Base-by-base conservation (phyloP, 2,329 filamentous ascomycete genomes). In the Epichloe elymi region DNA sequence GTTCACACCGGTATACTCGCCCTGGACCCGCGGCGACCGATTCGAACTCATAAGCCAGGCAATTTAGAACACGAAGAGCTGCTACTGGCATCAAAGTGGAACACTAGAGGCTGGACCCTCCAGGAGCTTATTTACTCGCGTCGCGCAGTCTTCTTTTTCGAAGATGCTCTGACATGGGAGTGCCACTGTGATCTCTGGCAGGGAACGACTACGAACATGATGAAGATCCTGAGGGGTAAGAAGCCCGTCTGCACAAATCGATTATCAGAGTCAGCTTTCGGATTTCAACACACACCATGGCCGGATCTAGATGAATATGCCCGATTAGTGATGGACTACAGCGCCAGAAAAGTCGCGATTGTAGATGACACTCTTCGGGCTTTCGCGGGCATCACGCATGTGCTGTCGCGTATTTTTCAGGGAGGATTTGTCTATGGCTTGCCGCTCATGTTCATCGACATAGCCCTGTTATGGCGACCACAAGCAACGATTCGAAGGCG, bases 291-390 rank as follows among this genome's bases (percentile, higher is more conserved):
- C 44, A 51, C 68, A 3, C 62, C 67, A 10, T 73, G 70, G 70
- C 70, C 71, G 1, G 70, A 73, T 55, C 58, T 73, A 52, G 70
- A 73, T 53, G 70, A 73, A 53, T 73, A 68, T 53, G 66, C 70
- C 20, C 64, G 68, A 17, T 67, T 73, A 38, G 68, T 64, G 38
- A 69, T 68, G 60, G 69, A 72, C 50, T 73, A 71, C 54, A 72
- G 66, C 54, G 58, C 65, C 15, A 60, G 70, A 6, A 61, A 64
- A 41, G 54, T 73, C 50, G 67, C 68, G 0, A 53, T 64, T 20
- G 67, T 69, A 20, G 67, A 71, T 36, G 71, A 73, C 50, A 71
- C 69, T 12, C 58, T 70, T 3, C 60, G 59, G n/a, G 71, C 71
- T 11, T 70, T 73, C 52, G 59, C 66, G 1, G 69, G 70, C 54